A percentile compares a stretch with the other conserved stretches of the same genome.
These are phyloP conservation scores for Phialophora chinensis DNA, from an alignment of 2,329 filamentous ascomycete genomes.

Conservation along the genomic window DNA sequence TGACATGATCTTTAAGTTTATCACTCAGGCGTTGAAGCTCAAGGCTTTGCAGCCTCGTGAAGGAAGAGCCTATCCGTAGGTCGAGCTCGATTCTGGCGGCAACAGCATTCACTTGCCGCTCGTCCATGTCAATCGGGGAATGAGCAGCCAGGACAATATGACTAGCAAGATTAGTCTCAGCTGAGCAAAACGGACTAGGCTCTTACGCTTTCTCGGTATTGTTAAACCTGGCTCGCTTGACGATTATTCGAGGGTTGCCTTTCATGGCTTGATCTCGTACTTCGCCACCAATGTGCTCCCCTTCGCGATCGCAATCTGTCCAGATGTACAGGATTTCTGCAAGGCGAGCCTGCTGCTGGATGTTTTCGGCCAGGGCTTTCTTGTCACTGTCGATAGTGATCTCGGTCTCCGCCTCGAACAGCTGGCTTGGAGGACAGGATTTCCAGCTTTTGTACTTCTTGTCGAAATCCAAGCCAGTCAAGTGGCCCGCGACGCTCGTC, in stretches of 20 bases:
- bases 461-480: slow-evolving; percentile 80
- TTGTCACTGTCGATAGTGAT: slow-evolving; percentile 77
- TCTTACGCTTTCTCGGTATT: slow-evolving; percentile 89
- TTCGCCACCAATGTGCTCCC: slow-evolving; percentile 93
- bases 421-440: slow-evolving; percentile 74
- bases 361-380: slow-evolving; percentile 80
- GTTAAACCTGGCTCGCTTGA: slow-evolving; percentile 89
- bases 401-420: slow-evolving; percentile 82
- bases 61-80: slow-evolving; percentile 87
- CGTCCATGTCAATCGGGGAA: slow-evolving; percentile 77
- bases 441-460: slow-evolving; percentile 77
- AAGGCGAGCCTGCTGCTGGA: slow-evolving; percentile 75
- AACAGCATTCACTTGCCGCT: slow-evolving; percentile 85
- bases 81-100: slow-evolving; percentile 89
- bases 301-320: slow-evolving; percentile 98
- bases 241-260: slow-evolving; percentile 74
- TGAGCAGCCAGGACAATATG: slow-evolving; percentile 86
- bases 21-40: slow-evolving; percentile 75
- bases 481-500: slow-evolving; percentile 89
- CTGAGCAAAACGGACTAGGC: not conserved
- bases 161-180: slow-evolving; percentile 50
- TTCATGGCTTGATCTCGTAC: slow-evolving; percentile 80
- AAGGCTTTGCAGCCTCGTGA: slow-evolving; percentile 85
- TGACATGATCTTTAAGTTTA: slow-evolving; percentile 66
- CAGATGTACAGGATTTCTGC: slow-evolving; percentile 86